Evolutionary conservation across 257 asterid genomes (phyloP).

Genomic region (Solanum okadae): DNA sequence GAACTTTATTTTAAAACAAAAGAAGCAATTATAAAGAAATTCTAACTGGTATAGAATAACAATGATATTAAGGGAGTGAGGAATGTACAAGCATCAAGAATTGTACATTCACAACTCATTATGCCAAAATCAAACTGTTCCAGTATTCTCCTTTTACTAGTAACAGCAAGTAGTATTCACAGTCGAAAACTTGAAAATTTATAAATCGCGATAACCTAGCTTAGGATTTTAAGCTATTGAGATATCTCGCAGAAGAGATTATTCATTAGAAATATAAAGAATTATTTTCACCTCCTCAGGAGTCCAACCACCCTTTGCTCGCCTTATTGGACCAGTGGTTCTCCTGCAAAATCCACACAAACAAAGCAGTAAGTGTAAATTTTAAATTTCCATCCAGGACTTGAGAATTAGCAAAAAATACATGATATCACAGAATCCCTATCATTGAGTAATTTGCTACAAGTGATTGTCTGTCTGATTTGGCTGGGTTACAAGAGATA

Average conservation of each 20-base stretch:
- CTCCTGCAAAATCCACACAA: slow-evolving; percentile 41
- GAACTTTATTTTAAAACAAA: neutral
- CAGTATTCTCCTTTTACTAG: neutral
- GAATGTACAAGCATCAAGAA: neutral
- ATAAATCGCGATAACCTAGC: neutral
- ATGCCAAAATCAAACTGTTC: neutral
- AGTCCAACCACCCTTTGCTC: slow-evolving; percentile 99
- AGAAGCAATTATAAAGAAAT: neutral
- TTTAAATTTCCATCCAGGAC: neutral
- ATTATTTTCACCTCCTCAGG: slow-evolving; percentile 75
- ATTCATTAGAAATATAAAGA: neutral
- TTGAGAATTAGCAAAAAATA: neutral
- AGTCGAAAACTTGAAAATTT: neutral
- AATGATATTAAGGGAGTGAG: neutral
- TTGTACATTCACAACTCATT: neutral
- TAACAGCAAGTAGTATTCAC: neutral
- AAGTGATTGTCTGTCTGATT: neutral
- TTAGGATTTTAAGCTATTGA: neutral
- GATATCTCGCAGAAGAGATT: neutral
- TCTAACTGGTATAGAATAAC: neutral
- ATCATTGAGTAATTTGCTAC: neutral
- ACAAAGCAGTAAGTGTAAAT: neutral
- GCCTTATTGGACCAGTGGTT: slow-evolving; percentile 94
- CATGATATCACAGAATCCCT: neutral
- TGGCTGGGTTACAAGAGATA: neutral